These are phyloP conservation scores for Solanum hybrid DNA, from an alignment of 305 asterid species.

Conservation along the genomic window DNA sequence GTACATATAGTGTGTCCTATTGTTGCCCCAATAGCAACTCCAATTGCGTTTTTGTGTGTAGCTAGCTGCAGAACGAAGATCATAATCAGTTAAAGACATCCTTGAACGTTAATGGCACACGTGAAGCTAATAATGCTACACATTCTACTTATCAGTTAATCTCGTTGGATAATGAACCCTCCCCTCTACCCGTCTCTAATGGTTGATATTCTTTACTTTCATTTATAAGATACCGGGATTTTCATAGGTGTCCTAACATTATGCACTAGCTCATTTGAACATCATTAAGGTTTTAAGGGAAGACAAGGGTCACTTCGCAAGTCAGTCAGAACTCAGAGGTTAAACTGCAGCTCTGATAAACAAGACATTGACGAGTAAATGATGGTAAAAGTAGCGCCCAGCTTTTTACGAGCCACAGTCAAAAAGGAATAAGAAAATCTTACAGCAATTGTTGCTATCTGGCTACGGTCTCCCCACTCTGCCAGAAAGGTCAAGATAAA, in stretches of 20 bases:
- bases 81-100: not conserved
- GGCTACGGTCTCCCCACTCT: slow-evolving; percentile 83
- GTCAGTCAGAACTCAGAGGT: not conserved
- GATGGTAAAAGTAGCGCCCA: not conserved
- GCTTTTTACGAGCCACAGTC: not conserved
- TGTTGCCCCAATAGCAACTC: slow-evolving; percentile 77
- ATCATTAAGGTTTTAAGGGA: not conserved
- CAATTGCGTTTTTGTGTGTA: slow-evolving; percentile 86
- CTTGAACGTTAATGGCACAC: not conserved
- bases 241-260: not conserved
- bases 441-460: slow-evolving; percentile 74
- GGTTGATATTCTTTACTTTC: not conserved
- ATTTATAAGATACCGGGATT: not conserved
- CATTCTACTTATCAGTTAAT: not conserved
- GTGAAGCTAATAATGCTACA: not conserved
- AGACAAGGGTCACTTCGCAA: not conserved
- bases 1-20: slow-evolving; percentile 88
- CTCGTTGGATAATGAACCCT: not conserved
- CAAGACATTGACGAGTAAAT: not conserved
- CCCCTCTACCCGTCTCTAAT: not conserved
- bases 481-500: slow-evolving; percentile 57
- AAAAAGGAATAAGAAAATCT: slow-evolving; percentile 12
- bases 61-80: slow-evolving; percentile 46
- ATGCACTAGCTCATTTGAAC: not conserved
- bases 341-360: not conserved